Percentiles rank a stretch among this genome's conserved stretches.
phyloP scores from a whole-genome alignment of 768 basidiomycete genomes.

The Boletus vermiculosoides region DNA sequence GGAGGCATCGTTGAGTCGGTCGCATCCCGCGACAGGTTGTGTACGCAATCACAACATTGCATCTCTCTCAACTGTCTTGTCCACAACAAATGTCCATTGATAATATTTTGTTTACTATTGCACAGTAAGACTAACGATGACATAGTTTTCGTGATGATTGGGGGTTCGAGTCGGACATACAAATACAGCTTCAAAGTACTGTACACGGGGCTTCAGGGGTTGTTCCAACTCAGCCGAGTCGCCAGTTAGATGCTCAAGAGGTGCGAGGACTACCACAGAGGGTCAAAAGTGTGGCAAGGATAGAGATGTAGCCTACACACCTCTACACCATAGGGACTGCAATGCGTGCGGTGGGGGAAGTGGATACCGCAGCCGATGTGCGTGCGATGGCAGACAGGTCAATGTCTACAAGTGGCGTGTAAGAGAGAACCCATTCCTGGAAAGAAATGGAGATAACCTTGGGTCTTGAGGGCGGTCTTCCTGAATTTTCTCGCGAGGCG shows the following conservation, averaged over 20 bases:
- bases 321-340: constrained; percentile 18
- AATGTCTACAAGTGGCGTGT: constrained; percentile 26
- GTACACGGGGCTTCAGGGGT: constrained; percentile 5
- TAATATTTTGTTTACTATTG: constrained; percentile 7
- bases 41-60: not conserved
- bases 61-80: not conserved
- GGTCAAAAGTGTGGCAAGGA: not conserved
- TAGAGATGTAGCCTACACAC: constrained; percentile 5
- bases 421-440: not conserved
- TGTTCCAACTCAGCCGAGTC: not conserved
- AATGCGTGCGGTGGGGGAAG: constrained; percentile 41
- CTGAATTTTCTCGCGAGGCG: constrained; percentile 65
- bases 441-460: constrained; percentile 36
- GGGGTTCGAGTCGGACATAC: constrained; percentile 7
- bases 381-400: constrained; percentile 82
- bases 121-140: constrained; percentile 4
- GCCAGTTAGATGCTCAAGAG: not conserved
- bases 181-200: constrained; percentile 19
- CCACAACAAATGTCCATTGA: not conserved
- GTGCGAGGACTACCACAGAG: not conserved
- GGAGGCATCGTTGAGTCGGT: not conserved
- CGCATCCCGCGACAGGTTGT: too few species aligned
- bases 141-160: not conserved
- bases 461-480: constrained; percentile 67
- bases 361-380: constrained; percentile 70